Evolutionary conservation across 1,284 basidiomycete species (phyloP).

Genomic region (Dichomitus squalens): DNA sequence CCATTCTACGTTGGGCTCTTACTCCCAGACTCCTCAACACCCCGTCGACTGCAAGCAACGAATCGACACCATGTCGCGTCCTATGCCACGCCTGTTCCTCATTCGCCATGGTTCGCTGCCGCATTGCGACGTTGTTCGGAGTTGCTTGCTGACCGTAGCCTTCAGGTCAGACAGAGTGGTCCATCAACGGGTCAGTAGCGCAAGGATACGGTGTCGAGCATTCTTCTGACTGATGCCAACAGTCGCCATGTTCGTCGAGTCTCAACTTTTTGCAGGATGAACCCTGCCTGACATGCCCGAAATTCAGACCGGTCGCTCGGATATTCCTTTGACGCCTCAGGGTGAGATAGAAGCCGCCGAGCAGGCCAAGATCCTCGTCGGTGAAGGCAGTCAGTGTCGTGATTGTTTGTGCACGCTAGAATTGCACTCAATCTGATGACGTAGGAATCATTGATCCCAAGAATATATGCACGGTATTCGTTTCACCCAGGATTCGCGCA

Average conservation of each 20-base stretch:
- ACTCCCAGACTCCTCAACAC: background rate
- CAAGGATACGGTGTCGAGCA: constrained; percentile 6
- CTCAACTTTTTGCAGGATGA: background rate
- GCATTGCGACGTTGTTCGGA: background rate
- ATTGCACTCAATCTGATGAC: constrained; percentile 4
- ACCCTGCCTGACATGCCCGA: constrained; percentile 7
- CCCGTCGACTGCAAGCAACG: background rate
- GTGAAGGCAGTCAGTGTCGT: constrained; percentile 67
- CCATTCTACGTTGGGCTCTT: background rate
- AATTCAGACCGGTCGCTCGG: constrained; percentile 79
- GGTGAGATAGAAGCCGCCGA: constrained; percentile 77
- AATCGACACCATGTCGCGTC: constrained; percentile 37
- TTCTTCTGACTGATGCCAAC: constrained; percentile 7
- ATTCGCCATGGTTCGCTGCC: constrained; percentile 68
- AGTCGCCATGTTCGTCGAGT: constrained; percentile 71
- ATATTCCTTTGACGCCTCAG: constrained; percentile 84
- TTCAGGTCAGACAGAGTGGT: constrained; percentile 92
- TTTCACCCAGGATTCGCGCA: constrained; percentile 86
- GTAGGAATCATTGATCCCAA: constrained; percentile 80
- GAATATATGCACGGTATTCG: constrained; percentile 75
- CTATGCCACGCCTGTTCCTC: constrained; percentile 75
- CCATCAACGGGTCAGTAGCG: constrained; percentile 71
- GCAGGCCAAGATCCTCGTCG: constrained; percentile 71
- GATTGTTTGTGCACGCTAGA: background rate
- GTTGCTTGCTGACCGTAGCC: constrained; percentile 7